Evolutionary conservation across 805 yeast species (phyloP), one percentile per base, ranked within the genome.

Genomic region (Candida vartiovaarae): DNA sequence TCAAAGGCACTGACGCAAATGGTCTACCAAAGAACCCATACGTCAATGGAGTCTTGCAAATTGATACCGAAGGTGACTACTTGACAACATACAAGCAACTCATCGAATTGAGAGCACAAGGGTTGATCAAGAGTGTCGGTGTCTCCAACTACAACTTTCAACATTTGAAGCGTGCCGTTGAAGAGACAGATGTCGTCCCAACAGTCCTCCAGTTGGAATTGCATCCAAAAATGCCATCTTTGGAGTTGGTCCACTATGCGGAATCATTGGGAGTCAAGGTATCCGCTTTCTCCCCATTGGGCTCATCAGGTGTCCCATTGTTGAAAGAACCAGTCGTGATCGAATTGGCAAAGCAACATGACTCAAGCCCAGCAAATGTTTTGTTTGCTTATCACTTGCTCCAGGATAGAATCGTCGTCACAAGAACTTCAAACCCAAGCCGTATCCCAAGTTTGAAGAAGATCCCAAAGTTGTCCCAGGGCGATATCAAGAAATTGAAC

Each of bases 141-240:
- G 81, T 79, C 7, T 76, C 81, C 8, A 80, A 80, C 58, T 78
- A 65, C 55, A 63, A 71, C 5, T 57, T 63, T 33, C 62, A 56
- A 29, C 62, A 65, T 40, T 47, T 75, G 34, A 60, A 72, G 41
- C 63, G 67, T 33, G 55, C 75, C 23, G 51, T 75, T 11, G 60
- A 63, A 25, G 70, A 66, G 42, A 68, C 74, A 11, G 70, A 62
- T 40, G 72, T 70, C 29, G 71, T 67, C 35, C 85, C 85, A 4
- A 75, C 71, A 3, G 66, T 70, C 20, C 69, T 78, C 50, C 85
- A 80, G 62, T 65, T 80, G 33, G 96, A 88, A 65, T 64, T 77
- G 36, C 95, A 88, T 61, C 89, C 90, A 32, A 75, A 72, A 49
- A 66, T 83, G 52, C 85, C 87, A 31, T 90, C 84, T 59, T 60